Evolutionary conservation across 2,329 filamentous ascomycete genomes (phyloP), one percentile per base, ranked within the genome.

Genomic region (Lizonia empirigonia): DNA sequence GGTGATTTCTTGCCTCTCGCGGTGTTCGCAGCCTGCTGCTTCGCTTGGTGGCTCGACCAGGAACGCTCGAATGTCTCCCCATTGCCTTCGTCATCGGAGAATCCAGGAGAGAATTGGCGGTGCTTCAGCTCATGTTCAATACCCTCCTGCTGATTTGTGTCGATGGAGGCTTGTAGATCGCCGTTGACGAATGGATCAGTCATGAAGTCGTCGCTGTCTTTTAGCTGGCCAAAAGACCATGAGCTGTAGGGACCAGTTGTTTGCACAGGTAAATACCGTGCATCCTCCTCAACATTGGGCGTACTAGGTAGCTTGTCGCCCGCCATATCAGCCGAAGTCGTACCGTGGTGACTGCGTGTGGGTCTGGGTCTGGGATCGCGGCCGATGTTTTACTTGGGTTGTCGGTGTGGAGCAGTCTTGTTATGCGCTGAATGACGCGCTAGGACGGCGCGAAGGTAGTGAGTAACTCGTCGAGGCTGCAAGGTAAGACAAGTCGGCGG

Each of bases 71-170:
- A 56, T 7, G 50, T 50, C 18, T 49, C 30, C 8, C 37, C 27
- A 7, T 27, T 52, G 9, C 50, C 55, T 3, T 60, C 61, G 7
- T 64, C 55, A 24, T 65, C 58, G 1, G 59, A 60, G 19, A 59
- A 58, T 0, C 55, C 56, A 3, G 45, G 19, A 3, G 49, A 33
- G 2, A 64, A 45, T 2, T 26, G 26, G 1, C 39, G 33, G 7
- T 48, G 50, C 4, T 50, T 39, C 18, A 50, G 27, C 3, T 23
- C 3, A 7, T 55, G 30, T 7, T 24, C 26, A 5, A 4, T 27
- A 7, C 33, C n/a, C 7, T 35, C 23, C 12, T 29, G 26, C 26
- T 10, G n/a, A 7, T 13, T 29, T 19, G 18, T 30, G 16, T 8
- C 10, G 13, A 18, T 22, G 10, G 4, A 10, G 34, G 22, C 19